phyloP scores from a whole-genome alignment of 163 green algal species.

The Prototheca cutis region DNA sequence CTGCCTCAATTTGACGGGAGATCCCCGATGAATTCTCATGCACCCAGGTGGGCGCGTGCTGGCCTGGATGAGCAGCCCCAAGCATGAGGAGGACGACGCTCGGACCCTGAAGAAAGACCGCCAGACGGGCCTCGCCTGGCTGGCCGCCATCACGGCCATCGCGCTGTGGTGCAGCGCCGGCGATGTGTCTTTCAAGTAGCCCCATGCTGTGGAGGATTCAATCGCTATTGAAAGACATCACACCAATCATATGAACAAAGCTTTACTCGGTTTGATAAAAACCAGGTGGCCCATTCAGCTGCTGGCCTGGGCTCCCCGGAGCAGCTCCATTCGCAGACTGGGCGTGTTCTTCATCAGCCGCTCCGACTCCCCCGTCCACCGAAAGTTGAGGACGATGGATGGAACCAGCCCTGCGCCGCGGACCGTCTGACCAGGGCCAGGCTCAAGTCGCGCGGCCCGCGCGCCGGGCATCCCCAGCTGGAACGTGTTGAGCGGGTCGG shows the following conservation, averaged over 20 bases:
- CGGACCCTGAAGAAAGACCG: not conserved
- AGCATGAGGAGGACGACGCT: not conserved
- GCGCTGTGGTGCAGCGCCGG: conserved; percentile 12
- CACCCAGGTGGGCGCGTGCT: not conserved
- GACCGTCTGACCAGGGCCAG: conserved; percentile 3
- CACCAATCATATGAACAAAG: too few species aligned
- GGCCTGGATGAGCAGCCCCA: not conserved
- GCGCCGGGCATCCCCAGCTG: conserved; percentile 44
- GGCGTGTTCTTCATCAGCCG: conserved; percentile 16
- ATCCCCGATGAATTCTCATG: too few species aligned
- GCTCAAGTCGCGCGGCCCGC: conserved; percentile 6
- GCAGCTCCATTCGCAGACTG: conserved; percentile 18
- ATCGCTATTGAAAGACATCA: conserved; percentile 1
- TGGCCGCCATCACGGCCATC: conserved; percentile 14
- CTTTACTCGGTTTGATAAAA: too few species aligned
- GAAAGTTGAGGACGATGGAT: conserved; percentile 29
- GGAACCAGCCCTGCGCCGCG: conserved; percentile 15
- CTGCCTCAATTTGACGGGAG: too few species aligned
- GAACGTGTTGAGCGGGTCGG: conserved; percentile 37
- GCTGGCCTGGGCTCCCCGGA: too few species aligned
- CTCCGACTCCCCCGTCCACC: conserved; percentile 23
- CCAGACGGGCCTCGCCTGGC: conserved; percentile 15
- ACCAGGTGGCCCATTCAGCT: too few species aligned
- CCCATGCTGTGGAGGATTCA: not conserved
- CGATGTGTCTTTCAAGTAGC: not conserved